Evolutionary conservation across 768 basidiomycete species (phyloP).

Genomic region (Lactarius sanguifluus): DNA sequence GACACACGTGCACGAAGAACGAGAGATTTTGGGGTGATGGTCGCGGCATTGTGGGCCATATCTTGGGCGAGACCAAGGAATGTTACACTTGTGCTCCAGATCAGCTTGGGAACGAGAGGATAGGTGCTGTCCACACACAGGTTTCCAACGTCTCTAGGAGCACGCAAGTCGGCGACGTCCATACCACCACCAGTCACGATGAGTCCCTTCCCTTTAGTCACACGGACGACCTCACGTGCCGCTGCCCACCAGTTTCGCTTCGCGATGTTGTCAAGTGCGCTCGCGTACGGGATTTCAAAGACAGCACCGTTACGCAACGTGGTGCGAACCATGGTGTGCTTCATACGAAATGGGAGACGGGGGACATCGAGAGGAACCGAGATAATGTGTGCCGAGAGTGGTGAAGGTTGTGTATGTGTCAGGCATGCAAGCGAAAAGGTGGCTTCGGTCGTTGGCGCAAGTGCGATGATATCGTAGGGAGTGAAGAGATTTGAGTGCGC

Average conservation of each 20-base stretch:
- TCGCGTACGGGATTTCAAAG: conserved; percentile 79
- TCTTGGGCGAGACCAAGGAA: conserved; percentile 71
- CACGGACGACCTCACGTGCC: conserved; percentile 71
- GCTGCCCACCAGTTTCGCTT: conserved; percentile 87
- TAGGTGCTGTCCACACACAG: conserved; percentile 44
- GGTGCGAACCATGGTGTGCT: conserved; percentile 78
- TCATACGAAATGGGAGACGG: conserved; percentile 76
- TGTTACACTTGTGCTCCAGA: conserved; percentile 47
- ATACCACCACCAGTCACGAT: conserved; percentile 68
- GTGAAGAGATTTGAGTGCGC: conserved; percentile 61
- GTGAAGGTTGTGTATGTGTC: conserved; percentile 72
- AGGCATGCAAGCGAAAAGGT: conserved; percentile 81
- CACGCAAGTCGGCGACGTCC: conserved; percentile 61
- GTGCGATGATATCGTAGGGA: conserved; percentile 74
- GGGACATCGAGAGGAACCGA: conserved; percentile 75
- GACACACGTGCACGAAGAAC: conserved; percentile 71
- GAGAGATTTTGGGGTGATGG: conserved; percentile 62
- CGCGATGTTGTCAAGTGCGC: conserved; percentile 58
- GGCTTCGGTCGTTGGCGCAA: conserved; percentile 67
- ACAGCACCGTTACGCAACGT: conserved; percentile 80
- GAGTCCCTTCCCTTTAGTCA: conserved; percentile 77
- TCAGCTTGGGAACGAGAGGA: not conserved
- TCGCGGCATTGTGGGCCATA: conserved; percentile 59
- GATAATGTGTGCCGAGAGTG: conserved; percentile 78
- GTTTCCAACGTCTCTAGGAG: conserved; percentile 73